Percentiles rank a stretch among this genome's conserved stretches.
Evolutionary conservation across 1,139 yeast genomes (phyloP).

Genomic region (Meyerozyma athensensis): DNA sequence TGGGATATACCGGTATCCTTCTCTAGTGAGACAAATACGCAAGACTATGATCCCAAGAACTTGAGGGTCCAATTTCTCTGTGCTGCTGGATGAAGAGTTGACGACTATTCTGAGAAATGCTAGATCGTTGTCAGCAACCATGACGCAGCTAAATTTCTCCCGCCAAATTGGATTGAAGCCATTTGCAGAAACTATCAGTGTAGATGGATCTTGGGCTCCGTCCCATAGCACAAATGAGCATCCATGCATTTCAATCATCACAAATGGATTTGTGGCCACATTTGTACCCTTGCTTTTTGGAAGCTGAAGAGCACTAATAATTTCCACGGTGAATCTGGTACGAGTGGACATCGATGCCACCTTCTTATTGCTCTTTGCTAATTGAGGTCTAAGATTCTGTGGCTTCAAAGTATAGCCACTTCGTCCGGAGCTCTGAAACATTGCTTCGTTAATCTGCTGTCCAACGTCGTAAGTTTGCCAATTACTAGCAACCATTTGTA

Average conservation of each 20-base stretch:
- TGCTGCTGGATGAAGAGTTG: slow-evolving; percentile 17
- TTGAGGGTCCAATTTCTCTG: slow-evolving; percentile 20
- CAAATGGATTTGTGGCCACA: slow-evolving; percentile 50
- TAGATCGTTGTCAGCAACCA: slow-evolving; percentile 33
- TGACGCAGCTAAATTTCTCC: slow-evolving; percentile 40
- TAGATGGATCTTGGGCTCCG: slow-evolving; percentile 16
- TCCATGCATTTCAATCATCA: slow-evolving; percentile 55
- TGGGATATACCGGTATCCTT: slow-evolving; percentile 80
- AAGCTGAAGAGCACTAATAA: slow-evolving; percentile 82
- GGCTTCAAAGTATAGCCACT: slow-evolving; percentile 85
- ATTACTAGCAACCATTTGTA: slow-evolving; percentile 92
- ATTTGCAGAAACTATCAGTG: slow-evolving; percentile 46
- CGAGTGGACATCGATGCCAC: slow-evolving; percentile 5
- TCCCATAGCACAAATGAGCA: slow-evolving; percentile 23
- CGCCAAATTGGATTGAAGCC: slow-evolving; percentile 91
- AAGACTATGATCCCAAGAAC: slow-evolving; percentile 57
- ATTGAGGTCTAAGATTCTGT: slow-evolving; percentile 29
- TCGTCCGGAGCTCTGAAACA: slow-evolving; percentile 57
- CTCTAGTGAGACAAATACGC: slow-evolving; percentile 52
- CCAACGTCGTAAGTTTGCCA: slow-evolving; percentile 95
- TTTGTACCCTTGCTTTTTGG: slow-evolving; percentile 55
- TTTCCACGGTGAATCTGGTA: slow-evolving; percentile 32
- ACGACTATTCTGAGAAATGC: slow-evolving; percentile 32
- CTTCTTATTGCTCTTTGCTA: slow-evolving; percentile 10
- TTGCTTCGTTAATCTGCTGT: slow-evolving; percentile 82